phyloP scores from a whole-genome alignment of 1,284 basidiomycete genomes.

The Ceratorhiza oryzae-sativae region DNA sequence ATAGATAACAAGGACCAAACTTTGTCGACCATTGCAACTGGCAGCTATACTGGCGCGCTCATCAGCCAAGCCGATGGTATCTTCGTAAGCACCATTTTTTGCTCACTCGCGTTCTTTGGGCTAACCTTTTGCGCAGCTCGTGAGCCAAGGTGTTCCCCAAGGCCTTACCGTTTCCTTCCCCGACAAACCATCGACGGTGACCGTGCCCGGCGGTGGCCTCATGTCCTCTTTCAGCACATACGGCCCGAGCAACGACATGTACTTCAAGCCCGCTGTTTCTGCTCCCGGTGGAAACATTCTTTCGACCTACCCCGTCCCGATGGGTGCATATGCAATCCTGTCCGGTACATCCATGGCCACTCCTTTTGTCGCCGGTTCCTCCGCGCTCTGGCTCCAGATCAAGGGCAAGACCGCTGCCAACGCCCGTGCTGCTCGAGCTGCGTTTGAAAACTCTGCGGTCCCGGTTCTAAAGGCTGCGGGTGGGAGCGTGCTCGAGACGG shows the following conservation, averaged over 20 bases:
- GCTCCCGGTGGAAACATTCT: slow-evolving; percentile 72
- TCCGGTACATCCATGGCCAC: slow-evolving; percentile 57
- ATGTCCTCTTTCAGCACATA: slow-evolving; percentile 63
- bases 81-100: slow-evolving; percentile 43
- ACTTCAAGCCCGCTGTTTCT: slow-evolving; percentile 63
- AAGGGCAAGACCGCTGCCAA: slow-evolving; percentile 58
- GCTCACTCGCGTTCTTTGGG: too few relatives aligned
- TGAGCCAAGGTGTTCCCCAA: not conserved
- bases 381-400: slow-evolving; percentile 67
- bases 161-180: not conserved
- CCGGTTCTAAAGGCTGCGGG: slow-evolving; percentile 58
- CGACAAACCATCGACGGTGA: slow-evolving; percentile 39
- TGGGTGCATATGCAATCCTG: slow-evolving; percentile 54
- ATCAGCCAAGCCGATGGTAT: slow-evolving; percentile 47
- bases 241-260: slow-evolving; percentile 67
- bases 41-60: slow-evolving; percentile 38
- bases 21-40: slow-evolving; percentile 24
- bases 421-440: slow-evolving; percentile 55
- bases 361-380: slow-evolving; percentile 68
- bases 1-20: slow-evolving; percentile 26
- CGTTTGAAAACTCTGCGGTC: slow-evolving; percentile 68
- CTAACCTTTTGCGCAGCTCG: too few relatives aligned
- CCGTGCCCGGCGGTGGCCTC: slow-evolving; percentile 60
- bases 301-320: slow-evolving; percentile 59
- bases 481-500: slow-evolving; percentile 62